Percentiles rank a stretch among this genome's conserved stretches.
Evolutionary conservation across 768 basidiomycete species (phyloP).

Genomic region (Suillus americanus): DNA sequence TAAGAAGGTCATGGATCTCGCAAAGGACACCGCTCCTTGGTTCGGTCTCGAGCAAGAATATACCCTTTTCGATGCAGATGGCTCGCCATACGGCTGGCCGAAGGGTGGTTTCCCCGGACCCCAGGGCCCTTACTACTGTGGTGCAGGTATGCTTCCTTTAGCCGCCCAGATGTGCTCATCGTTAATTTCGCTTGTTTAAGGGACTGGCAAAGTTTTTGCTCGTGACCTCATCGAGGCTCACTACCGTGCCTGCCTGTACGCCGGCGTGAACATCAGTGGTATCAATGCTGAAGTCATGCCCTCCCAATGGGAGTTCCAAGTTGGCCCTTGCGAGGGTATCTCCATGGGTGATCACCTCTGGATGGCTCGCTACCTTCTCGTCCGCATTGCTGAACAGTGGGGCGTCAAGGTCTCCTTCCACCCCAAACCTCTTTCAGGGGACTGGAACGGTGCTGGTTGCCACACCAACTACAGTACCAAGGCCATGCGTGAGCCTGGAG

Average conservation of each 20-base stretch:
- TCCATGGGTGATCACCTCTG: constrained; percentile 99
- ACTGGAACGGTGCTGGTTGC: constrained; percentile 99
- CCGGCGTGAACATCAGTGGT: constrained; percentile 96
- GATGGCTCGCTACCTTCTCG: constrained; percentile 96
- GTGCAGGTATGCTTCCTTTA: constrained; percentile 70
- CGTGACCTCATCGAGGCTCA: constrained; percentile 99
- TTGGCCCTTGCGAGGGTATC: constrained; percentile 97
- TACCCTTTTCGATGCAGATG: constrained; percentile 94
- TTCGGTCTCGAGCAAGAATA: constrained; percentile 99
- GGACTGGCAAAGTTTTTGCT: constrained; percentile 96
- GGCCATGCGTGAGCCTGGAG: constrained; percentile 91
- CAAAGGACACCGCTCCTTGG: constrained; percentile 82
- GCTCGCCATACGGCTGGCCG: constrained; percentile 92
- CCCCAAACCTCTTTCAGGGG: constrained; percentile 94
- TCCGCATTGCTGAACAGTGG: constrained; percentile 98
- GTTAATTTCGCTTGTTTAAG: constrained; percentile 38
- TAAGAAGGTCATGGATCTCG: constrained; percentile 93
- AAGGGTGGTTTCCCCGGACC: constrained; percentile 99
- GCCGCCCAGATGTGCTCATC: background rate
- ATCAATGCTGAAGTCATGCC: constrained; percentile 99
- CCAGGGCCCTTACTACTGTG: constrained; percentile 99
- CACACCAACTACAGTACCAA: constrained; percentile 98
- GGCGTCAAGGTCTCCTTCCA: constrained; percentile 98
- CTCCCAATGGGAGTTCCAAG: constrained; percentile 99
- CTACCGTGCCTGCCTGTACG: constrained; percentile 94